phyloP scores from a whole-genome alignment of 805 yeast genomes.

The Candida vartiovaarae region DNA sequence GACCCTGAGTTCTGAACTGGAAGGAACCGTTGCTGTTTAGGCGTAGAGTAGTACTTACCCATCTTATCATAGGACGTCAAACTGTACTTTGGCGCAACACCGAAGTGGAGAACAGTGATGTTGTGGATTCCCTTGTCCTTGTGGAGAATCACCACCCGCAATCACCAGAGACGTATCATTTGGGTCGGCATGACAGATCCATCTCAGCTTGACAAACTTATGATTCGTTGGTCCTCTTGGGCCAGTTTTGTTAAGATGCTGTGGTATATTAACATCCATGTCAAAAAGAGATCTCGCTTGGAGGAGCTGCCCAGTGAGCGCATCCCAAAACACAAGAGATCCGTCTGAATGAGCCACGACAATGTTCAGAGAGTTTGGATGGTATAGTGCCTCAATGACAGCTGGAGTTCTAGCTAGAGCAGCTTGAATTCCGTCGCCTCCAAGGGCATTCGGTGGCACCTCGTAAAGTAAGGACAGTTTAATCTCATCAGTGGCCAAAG shows the following conservation, averaged over 20 bases:
- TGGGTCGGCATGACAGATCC: constrained; percentile 79
- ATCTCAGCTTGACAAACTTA: constrained; percentile 47
- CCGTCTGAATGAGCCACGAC: constrained; percentile 78
- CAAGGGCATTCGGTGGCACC: constrained; percentile 62
- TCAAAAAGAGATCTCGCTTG: constrained; percentile 71
- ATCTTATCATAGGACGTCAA: constrained; percentile 79
- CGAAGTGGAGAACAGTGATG: constrained; percentile 62
- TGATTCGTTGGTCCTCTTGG: constrained; percentile 18
- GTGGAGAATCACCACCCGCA: constrained; percentile 54
- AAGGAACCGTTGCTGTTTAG: constrained; percentile 46
- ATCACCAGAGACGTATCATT: constrained; percentile 71
- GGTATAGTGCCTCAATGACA: constrained; percentile 58
- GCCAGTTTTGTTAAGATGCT: constrained; percentile 14
- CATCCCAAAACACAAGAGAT: constrained; percentile 89
- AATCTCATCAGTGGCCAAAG: constrained; percentile 53
- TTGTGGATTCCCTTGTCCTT: constrained; percentile 35
- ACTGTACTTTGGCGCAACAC: constrained; percentile 70
- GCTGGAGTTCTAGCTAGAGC: constrained; percentile 33
- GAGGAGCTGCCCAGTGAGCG: constrained; percentile 62
- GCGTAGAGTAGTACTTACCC: constrained; percentile 65
- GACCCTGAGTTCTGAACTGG: constrained; percentile 45
- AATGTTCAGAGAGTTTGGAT: constrained; percentile 87
- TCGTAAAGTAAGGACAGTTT: constrained; percentile 52
- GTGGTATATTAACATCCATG: constrained; percentile 52
- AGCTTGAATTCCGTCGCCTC: constrained; percentile 44